phyloP scores from a whole-genome alignment of 331 rosid genomes.

The Pyrus hybrid region DNA sequence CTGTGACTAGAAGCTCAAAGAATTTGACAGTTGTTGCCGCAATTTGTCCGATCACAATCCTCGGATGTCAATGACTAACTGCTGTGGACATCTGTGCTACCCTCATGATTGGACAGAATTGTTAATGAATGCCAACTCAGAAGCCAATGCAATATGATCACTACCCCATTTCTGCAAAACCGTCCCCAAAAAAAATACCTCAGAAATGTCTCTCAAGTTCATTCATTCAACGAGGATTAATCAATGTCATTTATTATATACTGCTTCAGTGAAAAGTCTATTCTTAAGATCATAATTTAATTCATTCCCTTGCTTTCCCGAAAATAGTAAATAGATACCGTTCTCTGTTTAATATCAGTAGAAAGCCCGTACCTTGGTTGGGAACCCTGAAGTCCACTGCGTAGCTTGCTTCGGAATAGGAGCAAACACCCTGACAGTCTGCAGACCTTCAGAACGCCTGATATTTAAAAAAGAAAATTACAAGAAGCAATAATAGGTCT shows the following conservation, averaged over 20 bases:
- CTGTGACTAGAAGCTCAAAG: neutral
- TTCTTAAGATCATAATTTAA: neutral
- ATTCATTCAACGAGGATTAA: neutral
- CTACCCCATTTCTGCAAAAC: constrained; percentile 91
- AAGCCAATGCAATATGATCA: constrained; percentile 82
- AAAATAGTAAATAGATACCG: neutral
- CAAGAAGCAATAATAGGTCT: neutral
- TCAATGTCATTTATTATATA: neutral
- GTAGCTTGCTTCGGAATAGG: constrained; percentile 70
- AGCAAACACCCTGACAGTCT: constrained; percentile 77
- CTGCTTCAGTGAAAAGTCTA: neutral
- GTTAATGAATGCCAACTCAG: constrained; percentile 58
- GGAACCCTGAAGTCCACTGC: constrained; percentile 76
- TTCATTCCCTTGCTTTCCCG: neutral
- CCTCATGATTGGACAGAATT: constrained; percentile 10
- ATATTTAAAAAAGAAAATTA: constrained; percentile 7
- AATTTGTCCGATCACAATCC: neutral
- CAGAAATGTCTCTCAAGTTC: neutral
- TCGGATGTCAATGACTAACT: neutral
- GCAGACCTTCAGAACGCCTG: constrained; percentile 91
- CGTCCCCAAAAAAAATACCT: neutral
- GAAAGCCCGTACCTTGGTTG: constrained; percentile 64
- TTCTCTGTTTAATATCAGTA: neutral
- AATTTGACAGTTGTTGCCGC: neutral
- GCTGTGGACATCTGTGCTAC: constrained; percentile 13